These are phyloP conservation scores for Pichia sp. DNA, from an alignment of 1,139 yeast genomes.

Conservation along the genomic window DNA sequence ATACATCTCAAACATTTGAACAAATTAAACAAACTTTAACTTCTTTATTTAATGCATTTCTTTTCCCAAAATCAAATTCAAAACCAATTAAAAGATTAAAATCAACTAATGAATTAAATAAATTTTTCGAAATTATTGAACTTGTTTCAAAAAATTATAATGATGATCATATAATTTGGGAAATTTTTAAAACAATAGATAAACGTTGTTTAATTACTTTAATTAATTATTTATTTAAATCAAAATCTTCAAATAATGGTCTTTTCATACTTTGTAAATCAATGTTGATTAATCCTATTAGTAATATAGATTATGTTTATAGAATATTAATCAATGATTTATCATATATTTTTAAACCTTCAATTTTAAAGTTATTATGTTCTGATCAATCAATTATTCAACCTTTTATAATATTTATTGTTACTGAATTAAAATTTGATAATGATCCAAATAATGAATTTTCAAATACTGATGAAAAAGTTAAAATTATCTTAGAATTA, in stretches of 20 bases:
- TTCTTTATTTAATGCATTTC: background rate
- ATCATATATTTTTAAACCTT: too few species aligned
- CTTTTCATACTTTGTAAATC: background rate
- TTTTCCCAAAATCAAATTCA: background rate
- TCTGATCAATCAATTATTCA: background rate
- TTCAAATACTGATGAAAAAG: background rate
- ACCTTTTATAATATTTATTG: background rate
- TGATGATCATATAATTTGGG: background rate
- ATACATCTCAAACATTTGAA: too few species aligned
- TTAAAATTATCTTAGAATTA: background rate
- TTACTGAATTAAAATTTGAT: background rate
- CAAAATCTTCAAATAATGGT: background rate
- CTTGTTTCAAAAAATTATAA: background rate
- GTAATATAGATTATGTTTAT: background rate
- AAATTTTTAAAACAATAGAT: background rate
- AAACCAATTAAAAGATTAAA: background rate
- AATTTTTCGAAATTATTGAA: background rate
- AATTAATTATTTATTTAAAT: background rate
- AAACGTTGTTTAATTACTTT: background rate
- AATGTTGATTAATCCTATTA: background rate
- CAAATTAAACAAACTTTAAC: background rate
- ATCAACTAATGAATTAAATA: background rate
- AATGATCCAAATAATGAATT: too few species aligned
- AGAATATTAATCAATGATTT: background rate
- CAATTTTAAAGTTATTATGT: too few species aligned